Conservation (phyloP, 1,284 basidiomycete genomes). For the Pyrrhoderma lamaoense region DNA sequence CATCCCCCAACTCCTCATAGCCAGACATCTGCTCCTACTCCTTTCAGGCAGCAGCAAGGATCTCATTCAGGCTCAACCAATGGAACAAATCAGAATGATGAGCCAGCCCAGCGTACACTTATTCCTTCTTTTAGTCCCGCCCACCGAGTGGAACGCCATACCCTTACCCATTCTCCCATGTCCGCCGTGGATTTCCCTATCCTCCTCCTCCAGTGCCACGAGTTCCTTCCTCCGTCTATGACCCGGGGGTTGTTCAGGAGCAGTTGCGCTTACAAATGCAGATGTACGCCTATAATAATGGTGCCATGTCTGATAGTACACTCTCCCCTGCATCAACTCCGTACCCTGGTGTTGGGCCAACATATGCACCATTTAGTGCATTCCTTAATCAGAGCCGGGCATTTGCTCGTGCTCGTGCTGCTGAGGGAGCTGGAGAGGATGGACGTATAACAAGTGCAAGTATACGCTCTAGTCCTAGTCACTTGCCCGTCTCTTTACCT, state of each 20-base stretch:
- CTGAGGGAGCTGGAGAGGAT: constrained; percentile 31
- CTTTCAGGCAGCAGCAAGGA: constrained; percentile 37
- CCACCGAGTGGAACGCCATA: constrained; percentile 61
- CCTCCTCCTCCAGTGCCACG: constrained; percentile 23
- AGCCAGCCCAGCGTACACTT: constrained; percentile 40
- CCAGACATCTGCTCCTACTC: constrained; percentile 61
- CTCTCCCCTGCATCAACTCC: constrained; percentile 67
- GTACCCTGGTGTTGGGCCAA: constrained; percentile 42
- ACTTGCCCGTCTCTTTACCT: constrained; percentile 57
- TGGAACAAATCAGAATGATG: not conserved
- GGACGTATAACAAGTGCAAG: constrained; percentile 39
- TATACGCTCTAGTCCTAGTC: constrained; percentile 66
- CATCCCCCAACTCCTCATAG: constrained; percentile 66
- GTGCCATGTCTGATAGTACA: constrained; percentile 54
- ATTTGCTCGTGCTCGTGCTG: constrained; percentile 12
- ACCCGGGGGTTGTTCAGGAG: constrained; percentile 54
- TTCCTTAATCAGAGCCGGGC: constrained; percentile 29
- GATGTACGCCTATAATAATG: constrained; percentile 58
- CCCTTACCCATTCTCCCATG: constrained; percentile 66
- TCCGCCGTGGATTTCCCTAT: constrained; percentile 44
- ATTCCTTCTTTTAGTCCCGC: constrained; percentile 51
- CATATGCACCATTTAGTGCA: constrained; percentile 57
- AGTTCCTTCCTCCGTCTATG: constrained; percentile 39
- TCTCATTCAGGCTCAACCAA: not conserved
- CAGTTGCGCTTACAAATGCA: constrained; percentile 68